phyloP scores from a whole-genome alignment of 306 rosid genomes.

The Acmispon strigosus region DNA sequence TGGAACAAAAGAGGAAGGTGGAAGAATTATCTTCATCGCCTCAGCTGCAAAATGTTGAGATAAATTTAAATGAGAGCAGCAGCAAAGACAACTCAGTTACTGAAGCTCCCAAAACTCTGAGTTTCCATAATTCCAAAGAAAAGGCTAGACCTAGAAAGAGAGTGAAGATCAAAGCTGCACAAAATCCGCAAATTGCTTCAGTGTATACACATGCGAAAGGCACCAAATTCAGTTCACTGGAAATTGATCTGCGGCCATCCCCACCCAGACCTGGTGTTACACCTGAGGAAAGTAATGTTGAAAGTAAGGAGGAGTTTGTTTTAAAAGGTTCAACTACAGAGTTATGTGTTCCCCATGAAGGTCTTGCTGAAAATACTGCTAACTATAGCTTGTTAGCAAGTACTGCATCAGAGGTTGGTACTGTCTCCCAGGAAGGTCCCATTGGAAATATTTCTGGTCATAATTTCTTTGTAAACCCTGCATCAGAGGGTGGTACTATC shows the following conservation, averaged over 20 bases:
- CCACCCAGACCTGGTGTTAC: slow-evolving; percentile 10
- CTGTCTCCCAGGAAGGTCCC: neutral
- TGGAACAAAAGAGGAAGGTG: slow-evolving; percentile 16
- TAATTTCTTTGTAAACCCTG: neutral
- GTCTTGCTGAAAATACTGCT: slow-evolving; percentile 11
- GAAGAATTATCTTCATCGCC: slow-evolving; percentile 13
- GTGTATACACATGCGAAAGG: slow-evolving; percentile 1
- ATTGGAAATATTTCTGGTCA: slow-evolving; percentile 4
- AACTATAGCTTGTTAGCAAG: neutral
- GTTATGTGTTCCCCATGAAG: neutral
- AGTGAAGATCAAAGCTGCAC: slow-evolving; percentile 21
- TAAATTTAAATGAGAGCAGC: slow-evolving; percentile 42
- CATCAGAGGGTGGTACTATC: neutral
- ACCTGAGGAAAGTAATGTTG: neutral
- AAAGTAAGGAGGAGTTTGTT: slow-evolving; percentile 13
- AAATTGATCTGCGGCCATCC: slow-evolving; percentile 34
- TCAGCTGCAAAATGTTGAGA: slow-evolving; percentile 27
- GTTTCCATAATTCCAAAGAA: slow-evolving; percentile 29
- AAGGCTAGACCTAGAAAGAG: slow-evolving; percentile 34
- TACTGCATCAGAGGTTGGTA: slow-evolving; percentile 5
- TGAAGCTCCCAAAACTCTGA: slow-evolving; percentile 18
- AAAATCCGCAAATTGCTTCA: slow-evolving; percentile 7
- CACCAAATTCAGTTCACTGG: slow-evolving; percentile 30
- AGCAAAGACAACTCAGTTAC: neutral
- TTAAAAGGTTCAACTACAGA: slow-evolving; percentile 17